These are phyloP conservation scores for Croton setiger DNA, from an alignment of 441 rosid species.

Conservation along the genomic window DNA sequence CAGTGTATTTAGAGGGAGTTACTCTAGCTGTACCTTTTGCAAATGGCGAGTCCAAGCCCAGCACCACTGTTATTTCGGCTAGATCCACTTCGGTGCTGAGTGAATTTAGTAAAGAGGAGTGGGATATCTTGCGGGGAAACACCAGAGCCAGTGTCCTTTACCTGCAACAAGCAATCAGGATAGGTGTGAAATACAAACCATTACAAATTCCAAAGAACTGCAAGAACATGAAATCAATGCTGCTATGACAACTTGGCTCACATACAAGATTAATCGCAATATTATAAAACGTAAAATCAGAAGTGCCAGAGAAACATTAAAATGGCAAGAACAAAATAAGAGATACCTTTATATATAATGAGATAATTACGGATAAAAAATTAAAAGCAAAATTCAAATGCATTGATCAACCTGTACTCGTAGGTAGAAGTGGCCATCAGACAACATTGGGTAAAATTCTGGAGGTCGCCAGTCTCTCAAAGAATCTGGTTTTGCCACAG, in stretches of 20 bases:
- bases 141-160: conserved; percentile 87
- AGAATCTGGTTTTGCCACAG: conserved; percentile 77
- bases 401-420: conserved; percentile 60
- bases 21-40: conserved; percentile 55
- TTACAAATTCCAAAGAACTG: neutral
- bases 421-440: conserved; percentile 70
- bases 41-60: conserved; percentile 90
- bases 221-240: neutral
- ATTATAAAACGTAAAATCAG: neutral
- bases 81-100: conserved; percentile 50
- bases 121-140: conserved; percentile 68
- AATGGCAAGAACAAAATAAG: neutral
- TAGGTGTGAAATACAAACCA: conserved; percentile 13
- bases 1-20: neutral
- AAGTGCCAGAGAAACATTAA: neutral
- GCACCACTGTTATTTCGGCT: conserved; percentile 43
- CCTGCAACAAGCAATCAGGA: conserved; percentile 42
- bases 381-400: conserved; percentile 12
- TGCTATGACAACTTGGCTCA: neutral
- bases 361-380: neutral
- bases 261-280: neutral
- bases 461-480: conserved; percentile 64
- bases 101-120: conserved; percentile 59
- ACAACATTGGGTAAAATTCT: conserved; percentile 50
- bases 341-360: conserved; percentile 7